Conservation (phyloP, 2,329 filamentous ascomycete species). For the Aureobasidium mangrovei region DNA sequence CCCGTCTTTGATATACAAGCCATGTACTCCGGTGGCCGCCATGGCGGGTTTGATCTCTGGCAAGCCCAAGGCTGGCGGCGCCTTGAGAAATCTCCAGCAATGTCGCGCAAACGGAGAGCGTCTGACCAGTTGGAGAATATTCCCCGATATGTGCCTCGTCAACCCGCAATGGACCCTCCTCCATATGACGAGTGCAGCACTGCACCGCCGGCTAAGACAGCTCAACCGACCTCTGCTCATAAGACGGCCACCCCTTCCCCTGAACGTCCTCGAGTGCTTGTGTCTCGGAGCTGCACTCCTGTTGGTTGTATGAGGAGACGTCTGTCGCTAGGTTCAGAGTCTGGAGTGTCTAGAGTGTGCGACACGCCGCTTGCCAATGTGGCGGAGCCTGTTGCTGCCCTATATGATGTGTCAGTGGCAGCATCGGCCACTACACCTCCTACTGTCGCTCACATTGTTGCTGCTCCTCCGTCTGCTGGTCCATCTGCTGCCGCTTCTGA, state of each 20-base stretch:
- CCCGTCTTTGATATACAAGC: not conserved
- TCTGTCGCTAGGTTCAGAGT: not conserved
- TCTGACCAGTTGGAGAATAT: not conserved
- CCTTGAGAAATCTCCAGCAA: not conserved
- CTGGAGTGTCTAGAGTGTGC: not conserved
- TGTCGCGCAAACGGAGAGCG: not conserved
- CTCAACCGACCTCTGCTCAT: not conserved
- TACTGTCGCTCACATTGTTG: no score
- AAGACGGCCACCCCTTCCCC: not conserved
- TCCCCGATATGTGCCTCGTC: not conserved
- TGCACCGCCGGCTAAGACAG: not conserved
- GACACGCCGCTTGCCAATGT: no score
- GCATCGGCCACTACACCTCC: no score
- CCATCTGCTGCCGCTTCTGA: not conserved
- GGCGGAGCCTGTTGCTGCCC: no score
- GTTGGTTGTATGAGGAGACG: not conserved
- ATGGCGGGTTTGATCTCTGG: not conserved
- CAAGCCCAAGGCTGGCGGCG: not conserved
- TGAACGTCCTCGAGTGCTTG: not conserved
- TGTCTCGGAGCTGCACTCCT: not conserved
- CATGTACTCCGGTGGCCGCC: not conserved
- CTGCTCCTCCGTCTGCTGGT: not conserved
- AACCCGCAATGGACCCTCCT: not conserved
- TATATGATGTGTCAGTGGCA: no score
- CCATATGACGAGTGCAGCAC: not conserved